Evolutionary conservation across 2,329 filamentous ascomycete species (phyloP).

Genomic region (Colletotrichum lindemuthianum): DNA sequence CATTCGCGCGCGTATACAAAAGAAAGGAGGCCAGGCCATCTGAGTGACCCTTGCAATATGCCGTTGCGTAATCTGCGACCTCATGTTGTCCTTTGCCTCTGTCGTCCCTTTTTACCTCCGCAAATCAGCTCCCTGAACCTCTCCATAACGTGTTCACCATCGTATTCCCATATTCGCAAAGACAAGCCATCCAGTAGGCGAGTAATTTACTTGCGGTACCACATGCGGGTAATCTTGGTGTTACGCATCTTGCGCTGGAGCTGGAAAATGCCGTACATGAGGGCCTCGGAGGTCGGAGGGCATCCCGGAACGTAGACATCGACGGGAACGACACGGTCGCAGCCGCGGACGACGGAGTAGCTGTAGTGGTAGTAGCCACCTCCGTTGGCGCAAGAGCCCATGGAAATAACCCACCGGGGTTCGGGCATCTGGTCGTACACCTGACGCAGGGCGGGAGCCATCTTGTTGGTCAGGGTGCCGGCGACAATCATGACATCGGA

Average conservation of each 20-base stretch:
- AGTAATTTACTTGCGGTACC: constrained; percentile 63
- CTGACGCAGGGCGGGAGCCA: constrained; percentile 89
- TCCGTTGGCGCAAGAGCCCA: constrained; percentile 87
- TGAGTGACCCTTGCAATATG: constrained; percentile 8
- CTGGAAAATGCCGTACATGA: constrained; percentile 78
- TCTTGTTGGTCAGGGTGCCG: constrained; percentile 94
- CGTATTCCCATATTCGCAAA: background rate
- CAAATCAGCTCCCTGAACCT: background rate
- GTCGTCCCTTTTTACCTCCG: background rate
- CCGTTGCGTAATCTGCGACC: constrained; percentile 8
- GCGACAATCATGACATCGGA: constrained; percentile 95
- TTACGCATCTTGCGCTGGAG: constrained; percentile 80
- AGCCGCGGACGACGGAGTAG: constrained; percentile 77
- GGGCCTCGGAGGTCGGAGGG: constrained; percentile 69
- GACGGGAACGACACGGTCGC: constrained; percentile 80
- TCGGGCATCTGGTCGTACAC: constrained; percentile 98
- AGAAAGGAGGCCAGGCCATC: constrained; percentile 30
- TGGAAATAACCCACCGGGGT: constrained; percentile 84
- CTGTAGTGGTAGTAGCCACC: constrained; percentile 90
- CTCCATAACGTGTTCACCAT: background rate
- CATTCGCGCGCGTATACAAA: constrained; percentile 30
- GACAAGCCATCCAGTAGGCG: background rate
- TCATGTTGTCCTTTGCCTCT: background rate
- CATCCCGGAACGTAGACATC: constrained; percentile 85
- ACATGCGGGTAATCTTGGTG: constrained; percentile 65